Evolutionary conservation across 2,329 filamentous ascomycete species (phyloP).

Genomic region (Penicillium sp.): DNA sequence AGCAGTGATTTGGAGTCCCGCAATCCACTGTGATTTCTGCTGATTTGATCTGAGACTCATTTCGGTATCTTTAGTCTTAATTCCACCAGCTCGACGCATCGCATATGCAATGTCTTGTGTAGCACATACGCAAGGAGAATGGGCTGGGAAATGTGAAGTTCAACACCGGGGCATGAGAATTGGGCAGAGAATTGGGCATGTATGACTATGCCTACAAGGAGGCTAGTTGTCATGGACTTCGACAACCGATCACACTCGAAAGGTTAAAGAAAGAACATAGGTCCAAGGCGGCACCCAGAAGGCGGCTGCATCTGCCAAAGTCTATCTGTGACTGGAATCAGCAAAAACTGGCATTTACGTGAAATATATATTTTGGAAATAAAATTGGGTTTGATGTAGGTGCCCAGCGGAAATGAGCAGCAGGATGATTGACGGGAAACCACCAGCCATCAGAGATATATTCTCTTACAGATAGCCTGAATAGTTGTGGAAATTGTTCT

Average conservation of each 20-base stretch:
- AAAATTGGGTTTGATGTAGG: too few species aligned
- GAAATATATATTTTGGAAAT: too few species aligned
- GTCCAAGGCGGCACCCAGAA: neutral
- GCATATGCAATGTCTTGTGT: neutral
- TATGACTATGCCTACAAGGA: neutral
- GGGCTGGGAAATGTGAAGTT: conserved; percentile 1
- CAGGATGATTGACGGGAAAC: neutral
- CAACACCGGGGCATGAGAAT: neutral
- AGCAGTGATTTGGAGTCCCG: too few species aligned
- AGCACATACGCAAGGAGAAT: neutral
- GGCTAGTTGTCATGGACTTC: neutral
- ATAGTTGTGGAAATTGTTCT: too few species aligned
- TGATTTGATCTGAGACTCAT: too few species aligned
- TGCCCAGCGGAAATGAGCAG: neutral
- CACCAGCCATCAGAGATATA: too few species aligned
- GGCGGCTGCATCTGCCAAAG: neutral
- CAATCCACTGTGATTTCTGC: too few species aligned
- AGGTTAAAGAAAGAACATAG: neutral
- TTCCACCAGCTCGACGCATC: neutral
- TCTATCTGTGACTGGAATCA: neutral
- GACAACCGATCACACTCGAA: neutral
- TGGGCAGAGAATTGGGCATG: neutral
- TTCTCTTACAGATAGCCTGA: too few species aligned
- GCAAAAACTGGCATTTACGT: neutral
- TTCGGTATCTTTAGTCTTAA: too few species aligned